A percentile compares a stretch with the other conserved stretches of the same genome.
These are phyloP conservation scores for Cystoderma amianthinum DNA, from an alignment of 768 basidiomycete species.

Conservation along the genomic window DNA sequence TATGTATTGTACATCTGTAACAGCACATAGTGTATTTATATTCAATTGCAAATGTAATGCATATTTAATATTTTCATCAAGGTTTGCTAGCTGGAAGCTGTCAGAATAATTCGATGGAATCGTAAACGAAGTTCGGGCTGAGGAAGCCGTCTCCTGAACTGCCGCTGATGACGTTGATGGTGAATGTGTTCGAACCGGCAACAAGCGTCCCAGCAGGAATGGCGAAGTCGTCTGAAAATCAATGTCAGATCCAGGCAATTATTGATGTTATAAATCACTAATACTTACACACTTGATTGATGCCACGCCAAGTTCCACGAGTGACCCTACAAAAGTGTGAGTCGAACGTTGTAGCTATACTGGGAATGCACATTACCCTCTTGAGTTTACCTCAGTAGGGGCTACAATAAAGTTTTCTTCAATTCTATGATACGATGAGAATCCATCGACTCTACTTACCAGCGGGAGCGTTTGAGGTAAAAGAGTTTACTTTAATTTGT, in stretches of 20 bases:
- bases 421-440: not conserved
- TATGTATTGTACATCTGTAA: too few relatives aligned
- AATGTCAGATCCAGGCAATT: not conserved
- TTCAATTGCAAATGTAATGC: not conserved
- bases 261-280: too few relatives aligned
- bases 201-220: constrained; percentile 35
- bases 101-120: constrained; percentile 33
- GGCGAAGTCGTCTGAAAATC: constrained; percentile 25
- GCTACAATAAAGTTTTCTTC: constrained; percentile 12
- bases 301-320: constrained; percentile 43
- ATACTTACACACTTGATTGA: constrained; percentile 34
- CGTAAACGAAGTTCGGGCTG: constrained; percentile 38
- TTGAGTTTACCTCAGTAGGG: constrained; percentile 31
- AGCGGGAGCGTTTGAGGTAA: constrained; percentile 31
- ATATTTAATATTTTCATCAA: not conserved
- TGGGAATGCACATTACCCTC: constrained; percentile 23
- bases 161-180: constrained; percentile 35
- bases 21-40: not conserved
- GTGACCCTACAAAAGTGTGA: constrained; percentile 24
- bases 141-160: constrained; percentile 36
- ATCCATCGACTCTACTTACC: constrained; percentile 14
- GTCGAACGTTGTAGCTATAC: not conserved
- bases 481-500: constrained; percentile 34
- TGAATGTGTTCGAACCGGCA: constrained; percentile 34
- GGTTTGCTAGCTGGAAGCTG: not conserved